Evolutionary conservation across 2,329 filamentous ascomycete genomes (phyloP).

Genomic region (Berkeleyomyces rouxiae): DNA sequence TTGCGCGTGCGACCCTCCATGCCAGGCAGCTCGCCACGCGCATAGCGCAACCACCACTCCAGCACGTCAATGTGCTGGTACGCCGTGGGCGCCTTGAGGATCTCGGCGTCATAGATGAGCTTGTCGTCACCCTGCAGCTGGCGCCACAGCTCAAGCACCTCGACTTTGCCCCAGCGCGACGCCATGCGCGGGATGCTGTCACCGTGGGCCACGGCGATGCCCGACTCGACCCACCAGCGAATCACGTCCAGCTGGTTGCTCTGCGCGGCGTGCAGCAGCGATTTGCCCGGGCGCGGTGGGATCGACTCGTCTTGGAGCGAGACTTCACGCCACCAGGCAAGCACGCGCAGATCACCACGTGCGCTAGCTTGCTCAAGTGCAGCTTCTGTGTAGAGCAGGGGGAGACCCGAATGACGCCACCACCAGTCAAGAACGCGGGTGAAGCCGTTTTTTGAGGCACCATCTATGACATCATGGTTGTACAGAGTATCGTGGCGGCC

Average conservation of each 20-base stretch:
- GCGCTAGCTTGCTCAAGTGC: slow-evolving; percentile 78
- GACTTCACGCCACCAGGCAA: slow-evolving; percentile 84
- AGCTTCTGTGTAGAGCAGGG: slow-evolving; percentile 69
- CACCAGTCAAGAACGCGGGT: slow-evolving; percentile 82
- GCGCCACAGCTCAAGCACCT: slow-evolving; percentile 71
- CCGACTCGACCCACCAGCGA: slow-evolving; percentile 74
- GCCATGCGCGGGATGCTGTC: slow-evolving; percentile 74
- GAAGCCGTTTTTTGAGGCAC: slow-evolving; percentile 72
- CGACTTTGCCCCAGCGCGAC: slow-evolving; percentile 68
- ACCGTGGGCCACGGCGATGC: slow-evolving; percentile 62
- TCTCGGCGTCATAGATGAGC: slow-evolving; percentile 65
- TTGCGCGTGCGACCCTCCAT: slow-evolving; percentile 42
- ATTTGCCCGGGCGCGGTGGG: slow-evolving; percentile 64
- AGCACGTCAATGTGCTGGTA: slow-evolving; percentile 71
- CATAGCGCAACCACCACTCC: slow-evolving; percentile 78
- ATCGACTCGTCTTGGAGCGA: slow-evolving; percentile 40
- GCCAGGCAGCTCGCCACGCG: slow-evolving; percentile 35
- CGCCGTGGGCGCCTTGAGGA: slow-evolving; percentile 73
- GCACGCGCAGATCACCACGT: slow-evolving; percentile 66
- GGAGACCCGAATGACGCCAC: slow-evolving; percentile 60
- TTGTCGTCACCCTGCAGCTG: slow-evolving; percentile 45
- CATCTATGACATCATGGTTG: slow-evolving; percentile 68
- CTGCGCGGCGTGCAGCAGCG: slow-evolving; percentile 69
- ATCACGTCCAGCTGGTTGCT: slow-evolving; percentile 63
- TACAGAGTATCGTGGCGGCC: slow-evolving; percentile 57